A percentile compares a stretch with the other conserved stretches of the same genome.
Evolutionary conservation across 495 filamentous ascomycete species (phyloP).

Genomic region (Hamigera avellanea): DNA sequence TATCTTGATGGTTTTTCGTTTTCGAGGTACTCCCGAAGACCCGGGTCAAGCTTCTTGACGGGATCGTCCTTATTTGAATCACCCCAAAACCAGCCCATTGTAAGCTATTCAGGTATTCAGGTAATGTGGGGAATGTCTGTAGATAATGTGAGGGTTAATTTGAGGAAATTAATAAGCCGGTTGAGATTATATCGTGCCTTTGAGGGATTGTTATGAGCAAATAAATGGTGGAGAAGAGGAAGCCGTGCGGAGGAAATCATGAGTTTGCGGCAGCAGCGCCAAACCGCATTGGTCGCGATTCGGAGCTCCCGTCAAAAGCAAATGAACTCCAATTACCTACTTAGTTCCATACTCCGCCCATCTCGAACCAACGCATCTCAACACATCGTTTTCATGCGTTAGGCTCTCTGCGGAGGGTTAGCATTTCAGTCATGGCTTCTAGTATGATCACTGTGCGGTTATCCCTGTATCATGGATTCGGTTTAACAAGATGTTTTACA

Average conservation of each 20-base stretch:
- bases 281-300: constrained; percentile 9
- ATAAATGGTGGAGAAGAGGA: constrained; percentile 1
- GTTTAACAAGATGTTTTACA: constrained; percentile 17
- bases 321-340: no score
- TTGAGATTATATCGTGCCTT: no score
- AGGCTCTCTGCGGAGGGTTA: constrained; percentile 15
- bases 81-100: constrained; percentile 62
- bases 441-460: constrained; percentile 16
- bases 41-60: constrained; percentile 71
- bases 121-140: not conserved
- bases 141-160: no score
- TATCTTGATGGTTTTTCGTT: constrained; percentile 73
- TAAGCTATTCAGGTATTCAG: not conserved
- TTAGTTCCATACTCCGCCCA: not conserved
- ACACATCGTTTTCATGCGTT: constrained; percentile 30
- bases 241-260: constrained; percentile 16
- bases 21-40: constrained; percentile 72
- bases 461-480: not conserved
- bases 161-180: no score
- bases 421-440: constrained; percentile 27
- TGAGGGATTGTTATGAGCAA: not conserved
- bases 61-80: constrained; percentile 48
- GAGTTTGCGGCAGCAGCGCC: constrained; percentile 1
- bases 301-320: no score
- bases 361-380: constrained; percentile 18